Percentiles rank a stretch among this genome's conserved stretches.
These are phyloP conservation scores for Didymella pinodella DNA, from an alignment of 2,329 filamentous ascomycete genomes.

Conservation along the genomic window DNA sequence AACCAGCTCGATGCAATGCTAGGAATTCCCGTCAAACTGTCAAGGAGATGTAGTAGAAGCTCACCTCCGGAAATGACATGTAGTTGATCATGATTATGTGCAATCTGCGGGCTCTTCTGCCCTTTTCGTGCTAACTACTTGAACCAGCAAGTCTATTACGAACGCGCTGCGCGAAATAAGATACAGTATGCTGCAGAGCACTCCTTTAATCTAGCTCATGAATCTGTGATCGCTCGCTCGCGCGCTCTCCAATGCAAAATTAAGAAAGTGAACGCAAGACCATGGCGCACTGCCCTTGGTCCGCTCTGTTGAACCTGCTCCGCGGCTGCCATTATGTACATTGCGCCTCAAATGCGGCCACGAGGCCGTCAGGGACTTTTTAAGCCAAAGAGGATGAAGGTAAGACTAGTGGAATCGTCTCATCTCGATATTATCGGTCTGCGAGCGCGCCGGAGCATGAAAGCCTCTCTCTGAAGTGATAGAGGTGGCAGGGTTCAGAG, in stretches of 20 bases:
- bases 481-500: slow-evolving; percentile 17
- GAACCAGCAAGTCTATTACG: background rate
- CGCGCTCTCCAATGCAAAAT: slow-evolving; percentile 8
- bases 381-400: background rate
- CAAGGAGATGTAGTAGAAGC: background rate
- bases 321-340: background rate
- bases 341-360: background rate
- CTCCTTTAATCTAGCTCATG: background rate
- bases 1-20: background rate
- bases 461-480: slow-evolving; percentile 33
- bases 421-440: slow-evolving; percentile 48
- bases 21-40: background rate
- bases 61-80: too few relatives aligned
- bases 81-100: background rate
- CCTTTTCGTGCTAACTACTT: too few relatives aligned
- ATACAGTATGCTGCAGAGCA: background rate
- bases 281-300: slow-evolving; percentile 26
- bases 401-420: slow-evolving; percentile 34
- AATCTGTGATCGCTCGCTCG: slow-evolving; percentile 8
- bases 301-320: slow-evolving; percentile 4
- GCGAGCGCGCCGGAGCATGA: slow-evolving; percentile 32
- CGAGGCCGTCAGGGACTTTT: background rate
- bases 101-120: background rate
- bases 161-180: background rate
- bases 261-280: slow-evolving; percentile 8